phyloP scores from a whole-genome alignment of 2,329 filamentous ascomycete species.

The Cytospora paraplurivora region DNA sequence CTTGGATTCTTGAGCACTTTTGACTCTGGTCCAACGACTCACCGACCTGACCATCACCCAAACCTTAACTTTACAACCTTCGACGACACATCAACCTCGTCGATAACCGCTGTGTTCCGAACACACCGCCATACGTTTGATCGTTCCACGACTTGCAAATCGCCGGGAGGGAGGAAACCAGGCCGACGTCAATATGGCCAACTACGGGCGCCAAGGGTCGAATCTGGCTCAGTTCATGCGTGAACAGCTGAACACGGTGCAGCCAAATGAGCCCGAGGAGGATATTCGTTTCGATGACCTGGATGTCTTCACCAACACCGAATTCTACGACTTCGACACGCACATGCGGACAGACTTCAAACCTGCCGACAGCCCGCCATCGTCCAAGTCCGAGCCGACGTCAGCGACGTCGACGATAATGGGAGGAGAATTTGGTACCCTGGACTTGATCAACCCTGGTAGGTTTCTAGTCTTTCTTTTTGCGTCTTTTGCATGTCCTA shows the following conservation, averaged over 20 bases:
- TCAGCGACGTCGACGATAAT: constrained; percentile 46
- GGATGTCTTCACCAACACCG: constrained; percentile 78
- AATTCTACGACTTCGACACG: constrained; percentile 78
- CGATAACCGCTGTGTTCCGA: background rate
- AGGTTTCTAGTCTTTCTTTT: constrained; percentile 20
- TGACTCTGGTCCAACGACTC: background rate
- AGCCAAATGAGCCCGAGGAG: constrained; percentile 61
- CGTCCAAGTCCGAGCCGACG: constrained; percentile 39
- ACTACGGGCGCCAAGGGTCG: constrained; percentile 74
- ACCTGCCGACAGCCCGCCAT: constrained; percentile 42
- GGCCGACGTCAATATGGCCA: constrained; percentile 58
- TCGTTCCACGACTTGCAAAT: background rate
- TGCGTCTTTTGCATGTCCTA: background rate
- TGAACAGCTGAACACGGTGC: constrained; percentile 72
- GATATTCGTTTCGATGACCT: constrained; percentile 69
- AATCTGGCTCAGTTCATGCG: constrained; percentile 91
- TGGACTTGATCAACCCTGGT: constrained; percentile 45
- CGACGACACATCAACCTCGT: background rate
- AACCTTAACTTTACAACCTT: background rate
- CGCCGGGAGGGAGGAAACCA: constrained; percentile 21
- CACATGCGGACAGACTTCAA: constrained; percentile 62
- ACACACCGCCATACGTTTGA: background rate
- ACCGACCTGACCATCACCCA: background rate
- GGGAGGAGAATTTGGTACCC: constrained; percentile 45
- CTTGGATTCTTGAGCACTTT: background rate